Percentiles rank a stretch among this genome's conserved stretches.
Evolutionary conservation across 2,329 filamentous ascomycete species (phyloP).

Genomic region (Geosmithia flava): DNA sequence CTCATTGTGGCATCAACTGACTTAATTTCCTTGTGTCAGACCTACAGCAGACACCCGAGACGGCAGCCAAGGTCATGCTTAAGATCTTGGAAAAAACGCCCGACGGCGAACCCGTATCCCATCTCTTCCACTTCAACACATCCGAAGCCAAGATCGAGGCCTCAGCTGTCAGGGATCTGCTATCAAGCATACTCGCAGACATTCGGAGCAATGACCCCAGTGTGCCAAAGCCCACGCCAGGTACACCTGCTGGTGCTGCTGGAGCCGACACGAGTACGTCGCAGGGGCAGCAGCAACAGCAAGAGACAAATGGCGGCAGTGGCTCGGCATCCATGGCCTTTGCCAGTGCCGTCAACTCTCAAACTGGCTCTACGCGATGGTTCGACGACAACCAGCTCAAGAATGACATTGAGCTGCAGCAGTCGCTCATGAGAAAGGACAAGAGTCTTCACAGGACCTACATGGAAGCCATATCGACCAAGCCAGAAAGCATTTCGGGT

Average conservation of each 20-base stretch:
- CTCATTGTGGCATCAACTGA: background rate
- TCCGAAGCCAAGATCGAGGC: constrained; percentile 70
- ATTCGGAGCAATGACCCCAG: constrained; percentile 44
- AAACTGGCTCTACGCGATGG: constrained; percentile 47
- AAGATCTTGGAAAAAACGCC: constrained; percentile 72
- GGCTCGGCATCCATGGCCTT: constrained; percentile 65
- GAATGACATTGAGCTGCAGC: constrained; percentile 69
- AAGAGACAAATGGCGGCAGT: constrained; percentile 17
- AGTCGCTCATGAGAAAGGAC: constrained; percentile 77
- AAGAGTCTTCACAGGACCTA: constrained; percentile 69
- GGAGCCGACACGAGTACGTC: constrained; percentile 4
- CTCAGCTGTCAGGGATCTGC: constrained; percentile 68
- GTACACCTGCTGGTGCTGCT: constrained; percentile 13
- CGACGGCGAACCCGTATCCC: constrained; percentile 49
- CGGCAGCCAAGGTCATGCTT: constrained; percentile 81
- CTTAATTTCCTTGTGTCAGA: constrained; percentile 35
- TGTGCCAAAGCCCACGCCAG: constrained; percentile 29
- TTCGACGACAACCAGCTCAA: constrained; percentile 75
- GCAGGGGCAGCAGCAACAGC: constrained; percentile 4
- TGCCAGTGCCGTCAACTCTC: constrained; percentile 52
- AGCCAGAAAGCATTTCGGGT: constrained; percentile 71
- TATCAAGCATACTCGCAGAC: constrained; percentile 66
- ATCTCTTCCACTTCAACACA: constrained; percentile 86
- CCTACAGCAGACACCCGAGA: constrained; percentile 87
- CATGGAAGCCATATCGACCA: constrained; percentile 69